Base-by-base conservation (phyloP, 768 basidiomycete genomes). In the Lyophyllum semitale region DNA sequence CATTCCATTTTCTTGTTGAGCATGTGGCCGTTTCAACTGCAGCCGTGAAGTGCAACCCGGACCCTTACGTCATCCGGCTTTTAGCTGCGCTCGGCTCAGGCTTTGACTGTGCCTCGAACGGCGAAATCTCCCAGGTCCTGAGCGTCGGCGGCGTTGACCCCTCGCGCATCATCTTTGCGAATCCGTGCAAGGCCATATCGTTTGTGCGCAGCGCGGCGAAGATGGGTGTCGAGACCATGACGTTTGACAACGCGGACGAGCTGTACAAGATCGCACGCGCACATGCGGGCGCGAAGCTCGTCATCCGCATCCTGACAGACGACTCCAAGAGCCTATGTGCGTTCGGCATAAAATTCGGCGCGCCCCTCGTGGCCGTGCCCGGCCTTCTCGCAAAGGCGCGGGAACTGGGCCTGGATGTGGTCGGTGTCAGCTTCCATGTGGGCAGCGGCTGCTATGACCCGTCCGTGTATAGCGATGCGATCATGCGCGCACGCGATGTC, bases 41-140 rank as follows among this genome's bases (percentile, higher is more conserved):
- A 94, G 94, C 97, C 56, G 85, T 98, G 66, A 99, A 99, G 76
- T 97, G 94, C 75, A 99, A 99, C 76, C 96, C 97, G 20, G 96
- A 98, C 66, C 94, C 95, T 3, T 93, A 93, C 66, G 87, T 99
- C 54, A 79, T 98, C 48, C 88, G 94, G 56, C 82, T 99, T 47
- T 84, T 99, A 38, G 92, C 93, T 17, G 84, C 92, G 27, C 75
- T 98, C 46, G 97, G 97, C 25, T 77, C 91, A 1, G 95, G 95
- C 15, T 99, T 99, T 74, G 97, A 99, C 71, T 98, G 97, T 65
- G 97, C 97, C 15, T 98, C 96, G 35, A 89, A 92, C 61, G 86
- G 88, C 54, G 97, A 99, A 73, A 98, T 99, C 63, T 79, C 82
- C 20, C 83, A 84, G 58, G 88, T 98, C 25, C 77, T 97, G 23